Conservation (phyloP, 768 basidiomycete genomes). For the Calvatia gigantea region DNA sequence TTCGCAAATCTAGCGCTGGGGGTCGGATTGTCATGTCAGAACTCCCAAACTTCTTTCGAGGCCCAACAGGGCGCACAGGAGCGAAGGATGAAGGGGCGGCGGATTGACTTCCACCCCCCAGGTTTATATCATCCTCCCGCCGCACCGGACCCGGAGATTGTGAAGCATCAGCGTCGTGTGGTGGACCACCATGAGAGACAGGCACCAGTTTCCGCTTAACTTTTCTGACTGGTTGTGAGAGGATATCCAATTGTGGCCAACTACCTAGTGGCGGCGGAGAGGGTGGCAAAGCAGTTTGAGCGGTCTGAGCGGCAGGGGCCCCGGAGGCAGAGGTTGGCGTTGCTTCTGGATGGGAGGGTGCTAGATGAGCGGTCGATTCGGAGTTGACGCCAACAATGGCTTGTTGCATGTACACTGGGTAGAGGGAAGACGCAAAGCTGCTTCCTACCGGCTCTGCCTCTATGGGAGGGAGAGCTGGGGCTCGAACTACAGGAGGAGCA, state of each 20-base stretch:
- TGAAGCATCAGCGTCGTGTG: neutral
- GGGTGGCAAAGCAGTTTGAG: conserved; percentile 20
- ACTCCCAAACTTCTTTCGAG: conserved; percentile 6
- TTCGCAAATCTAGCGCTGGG: neutral
- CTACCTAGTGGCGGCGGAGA: conserved; percentile 46
- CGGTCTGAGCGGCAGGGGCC: conserved; percentile 16
- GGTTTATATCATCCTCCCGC: neutral
- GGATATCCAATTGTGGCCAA: conserved; percentile 49
- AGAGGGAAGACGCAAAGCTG: conserved; percentile 25
- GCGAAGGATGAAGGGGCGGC: conserved; percentile 1
- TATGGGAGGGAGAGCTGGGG: neutral
- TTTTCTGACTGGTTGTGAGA: conserved; percentile 25
- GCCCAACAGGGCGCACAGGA: neutral
- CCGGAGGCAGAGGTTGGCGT: conserved; percentile 21
- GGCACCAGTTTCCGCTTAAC: conserved; percentile 24
- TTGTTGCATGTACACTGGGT: conserved; percentile 25
- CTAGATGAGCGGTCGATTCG: no score
- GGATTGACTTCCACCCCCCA: neutral
- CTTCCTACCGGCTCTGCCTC: neutral
- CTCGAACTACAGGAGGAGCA: conserved; percentile 1
- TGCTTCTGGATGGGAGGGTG: conserved; percentile 27
- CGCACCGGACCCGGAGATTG: neutral
- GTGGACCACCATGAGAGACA: neutral
- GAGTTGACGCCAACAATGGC: conserved; percentile 7
- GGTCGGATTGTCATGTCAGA: neutral